Conservation (phyloP, 2,329 filamentous ascomycete genomes). For the Ophiostoma montium region DNA sequence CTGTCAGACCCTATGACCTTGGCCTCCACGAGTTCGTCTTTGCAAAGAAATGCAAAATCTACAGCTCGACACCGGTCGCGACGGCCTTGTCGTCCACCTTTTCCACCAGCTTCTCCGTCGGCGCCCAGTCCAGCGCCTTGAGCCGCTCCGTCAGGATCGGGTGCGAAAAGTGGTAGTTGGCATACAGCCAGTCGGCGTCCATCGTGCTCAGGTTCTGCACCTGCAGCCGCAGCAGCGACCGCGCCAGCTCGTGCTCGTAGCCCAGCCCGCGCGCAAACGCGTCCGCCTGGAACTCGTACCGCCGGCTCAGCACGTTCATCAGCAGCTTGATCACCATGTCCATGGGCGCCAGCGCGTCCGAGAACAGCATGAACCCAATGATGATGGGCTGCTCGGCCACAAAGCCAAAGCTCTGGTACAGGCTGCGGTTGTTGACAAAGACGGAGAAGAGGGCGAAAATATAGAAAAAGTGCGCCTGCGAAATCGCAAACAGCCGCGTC, state of each 20-base stretch:
- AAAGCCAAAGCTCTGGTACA: constrained; percentile 90
- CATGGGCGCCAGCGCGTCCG: constrained; percentile 86
- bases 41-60: constrained; percentile 12
- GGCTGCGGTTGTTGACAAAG: constrained; percentile 87
- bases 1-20: no score
- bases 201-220: constrained; percentile 96
- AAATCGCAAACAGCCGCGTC: constrained; percentile 76
- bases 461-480: constrained; percentile 89
- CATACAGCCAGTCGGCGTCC: constrained; percentile 98
- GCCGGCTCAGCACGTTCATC: constrained; percentile 90
- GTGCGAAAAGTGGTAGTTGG: constrained; percentile 96
- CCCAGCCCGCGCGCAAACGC: constrained; percentile 75
- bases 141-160: constrained; percentile 89
- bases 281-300: constrained; percentile 94
- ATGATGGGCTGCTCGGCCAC: constrained; percentile 78
- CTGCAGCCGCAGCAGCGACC: constrained; percentile 89
- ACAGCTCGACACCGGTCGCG: constrained; percentile 62
- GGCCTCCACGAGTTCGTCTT: no score
- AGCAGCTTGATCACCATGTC: constrained; percentile 88
- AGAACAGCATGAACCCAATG: constrained; percentile 95
- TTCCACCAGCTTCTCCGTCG: constrained; percentile 32
- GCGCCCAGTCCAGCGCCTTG: constrained; percentile 78
- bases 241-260: constrained; percentile 68
- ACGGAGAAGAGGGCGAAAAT: constrained; percentile 93
- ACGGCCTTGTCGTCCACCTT: constrained; percentile 36